Percentiles rank a stretch among this genome's conserved stretches.
phyloP scores from a whole-genome alignment of 345 rosid species.

The Linum lewisii region DNA sequence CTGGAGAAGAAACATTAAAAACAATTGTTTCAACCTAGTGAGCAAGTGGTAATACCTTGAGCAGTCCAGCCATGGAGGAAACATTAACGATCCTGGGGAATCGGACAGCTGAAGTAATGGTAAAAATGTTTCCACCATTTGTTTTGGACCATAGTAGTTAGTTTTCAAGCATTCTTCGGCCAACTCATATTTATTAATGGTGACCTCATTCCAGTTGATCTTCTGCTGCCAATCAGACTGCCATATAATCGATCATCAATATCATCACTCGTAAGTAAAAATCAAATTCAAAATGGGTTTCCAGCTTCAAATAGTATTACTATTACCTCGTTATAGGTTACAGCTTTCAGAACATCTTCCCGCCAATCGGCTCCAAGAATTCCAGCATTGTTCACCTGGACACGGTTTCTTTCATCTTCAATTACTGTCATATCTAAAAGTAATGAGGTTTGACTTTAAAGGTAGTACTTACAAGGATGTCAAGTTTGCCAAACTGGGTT shows the following conservation, averaged over 20 bases:
- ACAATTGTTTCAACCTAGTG: neutral
- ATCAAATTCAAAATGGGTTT: neutral
- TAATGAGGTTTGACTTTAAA: neutral
- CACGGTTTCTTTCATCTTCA: neutral
- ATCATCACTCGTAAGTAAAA: neutral
- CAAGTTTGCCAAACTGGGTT: conserved; percentile 33
- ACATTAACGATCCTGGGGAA: conserved; percentile 26
- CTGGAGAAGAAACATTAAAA: no score
- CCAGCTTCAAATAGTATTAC: neutral
- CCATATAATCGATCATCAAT: no score
- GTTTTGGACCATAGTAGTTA: conserved; percentile 18
- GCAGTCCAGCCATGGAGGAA: conserved; percentile 16
- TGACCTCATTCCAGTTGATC: neutral
- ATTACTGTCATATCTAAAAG: neutral
- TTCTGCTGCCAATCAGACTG: neutral
- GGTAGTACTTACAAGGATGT: conserved; percentile 28
- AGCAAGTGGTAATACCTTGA: conserved; percentile 13
- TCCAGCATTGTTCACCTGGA: conserved; percentile 1
- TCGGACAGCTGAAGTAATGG: conserved; percentile 20
- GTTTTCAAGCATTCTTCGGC: conserved; percentile 12
- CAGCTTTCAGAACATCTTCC: neutral
- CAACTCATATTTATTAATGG: neutral
- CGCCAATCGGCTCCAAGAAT: neutral
- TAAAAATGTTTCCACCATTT: conserved; percentile 11
- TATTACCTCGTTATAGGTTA: neutral